Base-by-base conservation (phyloP, 2,329 filamentous ascomycete species). In the Fusarium secorum region DNA sequence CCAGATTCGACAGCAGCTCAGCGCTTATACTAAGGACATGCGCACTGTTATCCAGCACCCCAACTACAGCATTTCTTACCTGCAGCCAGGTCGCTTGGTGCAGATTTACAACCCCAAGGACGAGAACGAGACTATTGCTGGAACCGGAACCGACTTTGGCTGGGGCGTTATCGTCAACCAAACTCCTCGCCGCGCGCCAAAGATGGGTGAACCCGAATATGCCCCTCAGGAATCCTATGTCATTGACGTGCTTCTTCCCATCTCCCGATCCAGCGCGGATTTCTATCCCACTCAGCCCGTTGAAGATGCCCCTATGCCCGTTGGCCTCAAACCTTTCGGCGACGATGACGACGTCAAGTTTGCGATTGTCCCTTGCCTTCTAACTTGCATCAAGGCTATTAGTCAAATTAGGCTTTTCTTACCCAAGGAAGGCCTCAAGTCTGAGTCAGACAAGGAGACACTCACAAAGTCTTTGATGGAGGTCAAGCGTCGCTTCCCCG, bases 81-180 rank as follows among this genome's bases (percentile, higher is more conserved):
- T 99, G 78, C 93, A 97, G 75, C 87, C 91, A 17, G 96, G 96
- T n/a, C 92, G 96, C 15, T 82, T 98, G 39, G 90, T 99, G 35
- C 91, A 92, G 71, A 91, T 99, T 76, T 95, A 94, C 79, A 90
- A 95, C 78, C 87, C 87, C 10, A 84, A 83, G 66, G 78, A 82
- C 35, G 76, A 87, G 85, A 76, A 79, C 1, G 81, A 81, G 35
- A 79, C 78, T 13, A 79, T 81, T 7, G 66, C 74, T 4, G 78
- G 78, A 11, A 79, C 78, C 4, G 79, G 79, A 7, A 71, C 80
- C 11, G 94, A 98, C 79, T 99, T 97, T 80, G 95, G 95, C 60
- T 99, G 96, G 96, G 96, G 96, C 57, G 92, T 94, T 2, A 89
- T 98, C 24, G 88, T 97, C 49, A 92, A 94, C 75, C 91, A 90